These are phyloP conservation scores for Huntiella decipiens DNA, from an alignment of 2,329 filamentous ascomycete species.

Conservation along the genomic window DNA sequence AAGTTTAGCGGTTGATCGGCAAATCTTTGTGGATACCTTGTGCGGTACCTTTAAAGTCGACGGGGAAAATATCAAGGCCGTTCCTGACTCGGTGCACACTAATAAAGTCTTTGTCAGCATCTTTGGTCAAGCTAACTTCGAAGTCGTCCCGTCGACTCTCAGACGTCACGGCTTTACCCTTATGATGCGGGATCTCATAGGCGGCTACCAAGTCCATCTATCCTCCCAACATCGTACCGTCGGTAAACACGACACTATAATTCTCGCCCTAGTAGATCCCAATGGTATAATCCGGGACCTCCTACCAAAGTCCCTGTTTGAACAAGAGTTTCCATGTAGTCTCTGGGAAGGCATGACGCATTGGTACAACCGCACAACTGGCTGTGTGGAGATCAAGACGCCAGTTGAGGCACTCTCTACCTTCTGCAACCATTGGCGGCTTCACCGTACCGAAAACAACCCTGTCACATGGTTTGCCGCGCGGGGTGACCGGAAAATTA, in stretches of 20 bases:
- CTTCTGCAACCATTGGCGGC: conserved; percentile 13
- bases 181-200: conserved; percentile 11
- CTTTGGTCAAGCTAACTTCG: conserved; percentile 24
- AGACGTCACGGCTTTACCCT: conserved; percentile 18
- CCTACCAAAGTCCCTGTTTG: conserved; percentile 18
- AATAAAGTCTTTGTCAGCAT: conserved; percentile 23
- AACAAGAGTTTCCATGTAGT: conserved; percentile 16
- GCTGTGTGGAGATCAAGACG: conserved; percentile 18
- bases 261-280: conserved; percentile 9
- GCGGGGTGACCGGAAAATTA: background rate
- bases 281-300: conserved; percentile 15
- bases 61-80: conserved; percentile 26
- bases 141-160: conserved; percentile 23
- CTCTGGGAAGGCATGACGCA: conserved; percentile 25
- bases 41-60: conserved; percentile 33
- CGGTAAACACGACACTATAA: conserved; percentile 3
- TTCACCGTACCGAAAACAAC: too few species aligned
- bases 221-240: conserved; percentile 20
- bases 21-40: conserved; percentile 25
- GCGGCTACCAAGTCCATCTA: conserved; percentile 20
- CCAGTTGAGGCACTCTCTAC: conserved; percentile 14
- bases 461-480: too few species aligned
- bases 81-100: conserved; percentile 26
- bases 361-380: conserved; percentile 23
- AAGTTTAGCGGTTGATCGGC: too few species aligned